Evolutionary conservation across 257 asterid species (phyloP).

Genomic region (Rhazya stricta): DNA sequence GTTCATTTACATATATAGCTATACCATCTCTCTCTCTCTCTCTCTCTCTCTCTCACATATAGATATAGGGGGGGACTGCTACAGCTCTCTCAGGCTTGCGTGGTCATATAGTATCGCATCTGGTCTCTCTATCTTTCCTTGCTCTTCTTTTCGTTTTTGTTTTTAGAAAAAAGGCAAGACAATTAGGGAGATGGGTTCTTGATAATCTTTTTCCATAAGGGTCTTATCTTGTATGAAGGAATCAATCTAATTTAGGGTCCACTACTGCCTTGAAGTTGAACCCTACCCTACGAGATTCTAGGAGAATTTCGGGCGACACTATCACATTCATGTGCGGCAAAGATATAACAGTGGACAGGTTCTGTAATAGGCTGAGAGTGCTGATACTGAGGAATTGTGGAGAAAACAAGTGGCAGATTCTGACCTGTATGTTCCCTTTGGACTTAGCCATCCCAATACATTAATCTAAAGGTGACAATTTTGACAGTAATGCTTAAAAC

Average conservation of each 20-base stretch:
- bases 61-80: conserved; percentile 18
- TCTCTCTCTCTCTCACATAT: neutral
- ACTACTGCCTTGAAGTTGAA: neutral
- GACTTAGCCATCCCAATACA: neutral
- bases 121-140: neutral
- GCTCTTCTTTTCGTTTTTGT: neutral
- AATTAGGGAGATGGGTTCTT: too few relatives aligned
- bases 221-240: too few relatives aligned
- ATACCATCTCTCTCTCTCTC: neutral
- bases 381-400: neutral
- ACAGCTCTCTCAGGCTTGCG: neutral
- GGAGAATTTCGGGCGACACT: neutral
- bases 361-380: neutral
- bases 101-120: neutral
- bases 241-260: too few relatives aligned
- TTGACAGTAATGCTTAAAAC: neutral
- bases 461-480: neutral
- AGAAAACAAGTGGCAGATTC: conserved; percentile 1
- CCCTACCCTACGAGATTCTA: neutral
- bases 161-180: neutral
- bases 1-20: neutral
- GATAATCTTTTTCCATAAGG: too few relatives aligned
- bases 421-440: neutral
- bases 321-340: neutral
- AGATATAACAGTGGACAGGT: neutral